phyloP scores from a whole-genome alignment of 768 basidiomycete species.

The Xanthoconium stramineum region DNA sequence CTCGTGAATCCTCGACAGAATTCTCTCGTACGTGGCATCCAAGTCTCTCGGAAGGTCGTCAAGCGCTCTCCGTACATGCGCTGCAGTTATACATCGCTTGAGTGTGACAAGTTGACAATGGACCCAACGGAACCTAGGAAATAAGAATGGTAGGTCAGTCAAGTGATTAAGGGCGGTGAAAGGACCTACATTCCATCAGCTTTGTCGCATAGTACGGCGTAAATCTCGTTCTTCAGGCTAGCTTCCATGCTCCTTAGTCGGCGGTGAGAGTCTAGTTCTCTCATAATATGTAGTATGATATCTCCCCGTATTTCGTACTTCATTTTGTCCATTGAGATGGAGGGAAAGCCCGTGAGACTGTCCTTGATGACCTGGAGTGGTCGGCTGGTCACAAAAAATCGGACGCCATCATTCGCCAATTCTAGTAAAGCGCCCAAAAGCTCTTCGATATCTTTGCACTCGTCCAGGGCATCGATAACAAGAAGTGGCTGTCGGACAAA shows the following conservation, averaged over 20 bases:
- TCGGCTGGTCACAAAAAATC: constrained; percentile 13
- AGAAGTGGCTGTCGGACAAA: neutral
- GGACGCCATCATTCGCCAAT: neutral
- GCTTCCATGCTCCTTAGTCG: neutral
- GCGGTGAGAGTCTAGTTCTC: constrained; percentile 7
- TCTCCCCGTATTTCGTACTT: neutral
- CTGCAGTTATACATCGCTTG: neutral
- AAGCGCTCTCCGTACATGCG: neutral
- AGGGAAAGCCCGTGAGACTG: neutral
- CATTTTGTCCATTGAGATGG: constrained; percentile 6
- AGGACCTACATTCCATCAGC: constrained; percentile 14
- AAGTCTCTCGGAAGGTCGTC: constrained; percentile 1
- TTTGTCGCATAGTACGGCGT: neutral
- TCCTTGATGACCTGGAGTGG: constrained; percentile 10
- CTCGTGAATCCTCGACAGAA: neutral
- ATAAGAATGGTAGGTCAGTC: no score
- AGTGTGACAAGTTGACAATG: constrained; percentile 10
- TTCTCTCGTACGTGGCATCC: constrained; percentile 4
- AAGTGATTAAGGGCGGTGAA: neutral
- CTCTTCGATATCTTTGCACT: constrained; percentile 2
- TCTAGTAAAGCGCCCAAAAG: neutral
- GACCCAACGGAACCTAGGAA: constrained; percentile 14
- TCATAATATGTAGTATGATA: constrained; percentile 5
- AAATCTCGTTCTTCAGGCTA: constrained; percentile 7
- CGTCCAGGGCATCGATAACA: constrained; percentile 17